Evolutionary conservation across 768 basidiomycete genomes (phyloP), one percentile per base, ranked within the genome.

Genomic region (Collybia sp.): DNA sequence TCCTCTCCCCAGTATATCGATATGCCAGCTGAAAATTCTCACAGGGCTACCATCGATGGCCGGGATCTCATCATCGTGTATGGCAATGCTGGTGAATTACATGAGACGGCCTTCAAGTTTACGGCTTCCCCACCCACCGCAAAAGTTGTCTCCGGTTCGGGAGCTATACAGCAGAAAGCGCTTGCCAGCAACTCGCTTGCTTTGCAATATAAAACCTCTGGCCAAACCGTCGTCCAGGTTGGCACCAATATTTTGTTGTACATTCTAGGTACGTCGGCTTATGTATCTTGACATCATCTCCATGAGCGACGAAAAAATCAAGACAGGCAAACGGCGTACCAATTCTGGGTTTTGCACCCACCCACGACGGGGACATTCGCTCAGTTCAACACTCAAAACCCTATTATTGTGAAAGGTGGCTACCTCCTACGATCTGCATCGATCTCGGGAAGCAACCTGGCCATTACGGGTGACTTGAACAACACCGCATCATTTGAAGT

Each of bases 341-440:
- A 75, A 45, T 76, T 75, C 56, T 77, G 76, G 76, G 67, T 74
- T 25, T 58, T 76, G 48, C 67, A 76, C 44, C 73, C 68, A 1
- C 64, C 68, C 15, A 58, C 68, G 10, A 50, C 55, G 2, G 69
- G 72, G 18, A 43, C 62, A 12, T 70, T 70, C 37, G 59, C 64
- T 20, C 54, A 60, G 12, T 73, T 64, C 42, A 68, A 56, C 45
- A 75, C 65, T 5, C 54, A 68, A 33, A 67, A 72, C 51, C 68
- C 75, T 1, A 65, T 76, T 40, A 66, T 74, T 37, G 61, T 77
- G 31, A 74, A 72, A 53, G 74, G 75, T 45, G 73, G 74, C 30
- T 76, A 77, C 40, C 62, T 76, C 35, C 53, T 76, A 18, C 69
- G 75, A 19, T 63, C 72, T 5, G 69, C 65, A 5, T 55, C 63